These are phyloP conservation scores for Massariosphaeria phaeospora DNA, from an alignment of 495 filamentous ascomycete species.

Conservation along the genomic window DNA sequence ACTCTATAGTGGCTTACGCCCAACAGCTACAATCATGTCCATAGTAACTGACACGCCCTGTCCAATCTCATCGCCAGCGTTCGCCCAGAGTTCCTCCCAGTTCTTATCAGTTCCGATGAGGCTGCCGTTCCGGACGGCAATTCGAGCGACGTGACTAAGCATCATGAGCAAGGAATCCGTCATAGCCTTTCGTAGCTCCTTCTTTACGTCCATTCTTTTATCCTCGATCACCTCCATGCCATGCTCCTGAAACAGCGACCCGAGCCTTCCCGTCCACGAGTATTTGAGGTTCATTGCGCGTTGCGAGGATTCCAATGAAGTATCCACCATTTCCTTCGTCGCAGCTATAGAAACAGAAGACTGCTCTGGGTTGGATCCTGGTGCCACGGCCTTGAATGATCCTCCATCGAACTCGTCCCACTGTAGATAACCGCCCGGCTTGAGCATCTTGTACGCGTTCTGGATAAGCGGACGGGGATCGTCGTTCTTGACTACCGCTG, in stretches of 20 bases:
- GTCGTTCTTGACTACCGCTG: slow-evolving; percentile 11
- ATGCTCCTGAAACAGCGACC: background rate
- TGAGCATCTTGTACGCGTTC: slow-evolving; percentile 23
- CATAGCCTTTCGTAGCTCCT: slow-evolving; percentile 9
- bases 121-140: slow-evolving; percentile 2
- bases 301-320: background rate
- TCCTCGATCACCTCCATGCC: slow-evolving; percentile 7
- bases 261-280: slow-evolving; percentile 9
- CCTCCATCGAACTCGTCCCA: slow-evolving; percentile 19
- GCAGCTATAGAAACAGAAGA: background rate
- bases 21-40: slow-evolving; percentile 13
- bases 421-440: slow-evolving; percentile 19
- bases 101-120: slow-evolving; percentile 16
- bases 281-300: slow-evolving; percentile 8
- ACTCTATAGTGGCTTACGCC: slow-evolving; percentile 7
- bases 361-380: background rate
- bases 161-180: slow-evolving; percentile 13
- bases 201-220: slow-evolving; percentile 2
- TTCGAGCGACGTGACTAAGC: background rate
- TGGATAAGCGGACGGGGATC: slow-evolving; percentile 1
- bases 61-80: slow-evolving; percentile 16
- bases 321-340: slow-evolving; percentile 1
- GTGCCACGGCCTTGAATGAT: slow-evolving; percentile 6
- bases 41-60: slow-evolving; percentile 9
- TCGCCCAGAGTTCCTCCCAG: slow-evolving; percentile 11